A percentile compares a stretch with the other conserved stretches of the same genome.
These are phyloP conservation scores for Epichloe hybrida DNA, from an alignment of 2,329 filamentous ascomycete species.

Conservation along the genomic window DNA sequence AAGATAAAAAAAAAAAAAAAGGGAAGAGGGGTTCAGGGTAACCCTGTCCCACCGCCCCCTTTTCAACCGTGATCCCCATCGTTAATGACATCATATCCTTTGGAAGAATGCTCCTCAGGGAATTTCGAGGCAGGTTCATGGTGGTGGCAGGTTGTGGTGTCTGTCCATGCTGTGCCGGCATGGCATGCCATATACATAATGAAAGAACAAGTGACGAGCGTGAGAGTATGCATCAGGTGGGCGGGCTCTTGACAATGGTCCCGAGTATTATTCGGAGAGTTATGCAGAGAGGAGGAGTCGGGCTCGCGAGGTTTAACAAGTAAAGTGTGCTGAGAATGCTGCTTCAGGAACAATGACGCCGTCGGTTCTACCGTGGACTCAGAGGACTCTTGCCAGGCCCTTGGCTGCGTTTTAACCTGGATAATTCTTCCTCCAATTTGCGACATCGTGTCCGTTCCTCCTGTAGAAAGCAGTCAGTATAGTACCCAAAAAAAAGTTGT, in stretches of 20 bases:
- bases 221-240: neutral
- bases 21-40: no score
- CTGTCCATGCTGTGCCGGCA: neutral
- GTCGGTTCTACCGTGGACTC: conserved; percentile 21
- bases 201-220: neutral
- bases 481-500: neutral
- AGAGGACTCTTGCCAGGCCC: conserved; percentile 30
- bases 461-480: conserved; percentile 15
- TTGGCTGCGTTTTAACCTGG: conserved; percentile 27
- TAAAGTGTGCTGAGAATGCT: neutral
- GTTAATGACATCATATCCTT: neutral
- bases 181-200: neutral
- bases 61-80: neutral
- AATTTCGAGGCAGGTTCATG: no score
- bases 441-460: conserved; percentile 35
- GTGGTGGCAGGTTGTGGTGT: neutral
- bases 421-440: conserved; percentile 37
- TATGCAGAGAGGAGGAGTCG: no score
- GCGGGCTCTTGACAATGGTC: neutral
- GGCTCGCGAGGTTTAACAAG: neutral
- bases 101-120: no score
- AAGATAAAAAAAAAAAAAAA: no score
- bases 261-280: no score
- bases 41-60: no score
- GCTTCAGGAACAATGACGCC: neutral